Evolutionary conservation across 1,284 basidiomycete species (phyloP).

Genomic region (Trametes polyzona): DNA sequence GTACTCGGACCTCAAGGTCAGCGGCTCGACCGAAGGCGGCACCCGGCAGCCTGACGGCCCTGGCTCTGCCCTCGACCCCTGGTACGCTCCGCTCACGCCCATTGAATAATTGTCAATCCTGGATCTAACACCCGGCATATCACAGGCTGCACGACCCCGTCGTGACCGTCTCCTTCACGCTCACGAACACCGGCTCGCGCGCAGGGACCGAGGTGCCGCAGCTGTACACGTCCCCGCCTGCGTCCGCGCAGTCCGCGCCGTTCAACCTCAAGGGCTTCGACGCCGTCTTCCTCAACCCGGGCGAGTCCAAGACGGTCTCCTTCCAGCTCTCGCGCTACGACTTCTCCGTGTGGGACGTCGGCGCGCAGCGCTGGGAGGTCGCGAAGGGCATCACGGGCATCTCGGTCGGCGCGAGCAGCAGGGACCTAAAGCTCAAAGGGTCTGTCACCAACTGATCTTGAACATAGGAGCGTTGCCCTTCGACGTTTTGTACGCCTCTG

Average conservation of each 20-base stretch:
- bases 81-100: constrained; percentile 22
- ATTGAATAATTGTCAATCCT: not conserved
- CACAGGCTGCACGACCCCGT: constrained; percentile 37
- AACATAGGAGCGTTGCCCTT: too few species aligned
- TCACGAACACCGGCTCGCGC: constrained; percentile 40
- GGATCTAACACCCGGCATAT: not conserved
- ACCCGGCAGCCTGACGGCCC: constrained; percentile 31
- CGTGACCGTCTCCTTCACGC: constrained; percentile 37
- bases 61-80: constrained; percentile 37
- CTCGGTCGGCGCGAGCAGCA: constrained; percentile 36
- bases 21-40: constrained; percentile 33
- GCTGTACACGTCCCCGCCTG: constrained; percentile 64
- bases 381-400: constrained; percentile 30
- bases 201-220: constrained; percentile 55
- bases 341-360: constrained; percentile 40
- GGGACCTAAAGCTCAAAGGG: constrained; percentile 32
- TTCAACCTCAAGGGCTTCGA: constrained; percentile 69
- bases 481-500: too few species aligned
- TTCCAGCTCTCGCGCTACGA: constrained; percentile 69
- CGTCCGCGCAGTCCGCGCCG: constrained; percentile 61
- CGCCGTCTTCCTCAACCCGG: constrained; percentile 53
- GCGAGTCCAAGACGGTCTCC: constrained; percentile 48
- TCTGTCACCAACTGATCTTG: constrained; percentile 37
- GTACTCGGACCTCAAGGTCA: constrained; percentile 37
- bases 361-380: constrained; percentile 34